These are phyloP conservation scores for Chenopodium album DNA, from an alignment of 148 eudicot species.

Conservation along the genomic window DNA sequence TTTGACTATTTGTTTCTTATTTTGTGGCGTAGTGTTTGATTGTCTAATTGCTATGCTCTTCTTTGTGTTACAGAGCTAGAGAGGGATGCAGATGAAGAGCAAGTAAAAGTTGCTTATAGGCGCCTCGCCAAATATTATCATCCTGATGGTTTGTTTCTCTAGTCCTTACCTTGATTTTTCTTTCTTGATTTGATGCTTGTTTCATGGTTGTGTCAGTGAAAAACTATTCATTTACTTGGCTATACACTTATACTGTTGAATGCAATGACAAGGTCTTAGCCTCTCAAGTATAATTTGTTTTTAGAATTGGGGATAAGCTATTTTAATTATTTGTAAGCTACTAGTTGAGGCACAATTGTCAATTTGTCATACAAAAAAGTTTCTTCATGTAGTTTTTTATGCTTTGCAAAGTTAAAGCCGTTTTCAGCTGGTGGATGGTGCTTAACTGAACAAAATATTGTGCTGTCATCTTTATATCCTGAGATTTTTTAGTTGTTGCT, in stretches of 20 bases:
- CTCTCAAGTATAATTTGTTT: not conserved
- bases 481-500: too few relatives aligned
- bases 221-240: not conserved
- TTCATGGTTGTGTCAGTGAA: not conserved
- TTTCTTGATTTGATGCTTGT: not conserved
- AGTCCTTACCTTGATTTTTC: conserved; percentile 22
- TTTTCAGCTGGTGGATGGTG: too few relatives aligned
- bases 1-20: not conserved
- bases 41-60: not conserved
- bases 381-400: too few relatives aligned
- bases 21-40: not conserved
- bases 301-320: not conserved
- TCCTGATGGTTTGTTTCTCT: conserved; percentile 79
- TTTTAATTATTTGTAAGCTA: not conserved
- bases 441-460: too few relatives aligned
- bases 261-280: not conserved
- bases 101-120: conserved; percentile 72
- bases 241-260: not conserved
- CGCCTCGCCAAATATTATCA: conserved; percentile 94
- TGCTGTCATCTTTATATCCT: too few relatives aligned
- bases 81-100: conserved; percentile 79
- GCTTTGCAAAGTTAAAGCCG: too few relatives aligned
- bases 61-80: conserved; percentile 60
- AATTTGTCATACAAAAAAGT: not conserved
- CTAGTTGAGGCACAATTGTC: not conserved